Evolutionary conservation across 225 moss, liverwort and hornwort species (phyloP), one percentile per base, ranked within the genome.

Genomic region (Polytrichum formosum): DNA sequence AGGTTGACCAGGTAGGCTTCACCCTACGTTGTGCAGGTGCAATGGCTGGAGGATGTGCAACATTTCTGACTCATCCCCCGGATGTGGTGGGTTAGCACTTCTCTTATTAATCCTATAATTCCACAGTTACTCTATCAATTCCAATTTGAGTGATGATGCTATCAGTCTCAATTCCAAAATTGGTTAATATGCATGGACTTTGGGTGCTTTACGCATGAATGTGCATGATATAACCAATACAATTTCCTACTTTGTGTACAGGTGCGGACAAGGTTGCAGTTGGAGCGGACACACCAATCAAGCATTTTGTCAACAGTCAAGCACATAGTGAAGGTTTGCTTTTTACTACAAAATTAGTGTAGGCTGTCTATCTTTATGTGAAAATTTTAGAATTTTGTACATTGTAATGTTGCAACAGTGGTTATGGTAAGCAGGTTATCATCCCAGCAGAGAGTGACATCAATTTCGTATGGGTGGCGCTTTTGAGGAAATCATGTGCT

Each of bases 181-280:
- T 46, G 46, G 46, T 46, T 2, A 46, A 13, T 16, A 16, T 46
- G 13, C 16, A 13, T 46, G 4, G 46, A 55, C 7, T 21, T n/a
- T 22, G 58, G 58, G 58, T 58, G 23, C 21, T 58, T 58, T 22
- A 3, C 0, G 21, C n/a, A 21, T 58, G n/a, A 58, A 58, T 58
- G 58, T 58, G n/a, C 6, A 20, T 58, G 23, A 58, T 22, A 58
- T 58, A 19, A 6, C 9, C 58, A 20, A 61, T 55, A 26, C 7
- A 66, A 66, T 26, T 26, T 69, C 28, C 29, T 22, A 2, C 53
- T 68, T 53, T 26, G 65, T n/a, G 54, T 72, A 23, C 84, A 96
- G 96, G 79, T 98, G 73, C 94, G 98, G 37, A 98, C 98, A 46
- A 94, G 94, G 75, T 66, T 98, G 75, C 98, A 98, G 83, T 89